Evolutionary conservation across 495 filamentous ascomycete species (phyloP), one percentile per base, ranked within the genome.

Genomic region (Glarea lozoyensis): DNA sequence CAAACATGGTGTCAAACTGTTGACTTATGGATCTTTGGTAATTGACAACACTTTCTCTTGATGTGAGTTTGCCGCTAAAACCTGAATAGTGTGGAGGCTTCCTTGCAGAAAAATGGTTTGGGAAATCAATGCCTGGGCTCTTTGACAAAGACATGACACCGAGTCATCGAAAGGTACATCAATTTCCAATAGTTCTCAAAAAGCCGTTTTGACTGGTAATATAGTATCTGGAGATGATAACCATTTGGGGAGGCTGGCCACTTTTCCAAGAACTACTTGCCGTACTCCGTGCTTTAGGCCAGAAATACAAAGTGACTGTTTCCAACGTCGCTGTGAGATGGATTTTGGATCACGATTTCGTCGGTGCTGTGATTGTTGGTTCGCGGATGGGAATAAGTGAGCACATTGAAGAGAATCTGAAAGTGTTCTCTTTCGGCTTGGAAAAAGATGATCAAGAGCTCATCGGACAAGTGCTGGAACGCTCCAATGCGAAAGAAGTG

Each of bases 141-240:
- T 68, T 68, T 44, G 49, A 52, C 5, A 46, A 57, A 45, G 37
- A 52, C 11, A 59, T 67, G 34, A 68, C 66, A 4, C 65, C 66
- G 12, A 68, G 65, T 19, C 66, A 66, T 34, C 57, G 66, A 38
- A 68, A 69, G n/a, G n/a, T n/a, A n/a, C n/a, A n/a, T n/a, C n/a
- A n/a, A n/a, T n/a, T n/a, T n/a, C n/a, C n/a, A n/a, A n/a, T n/a
- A n/a, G n/a, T n/a, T n/a, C n/a, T n/a, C n/a, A n/a, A n/a, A n/a
- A n/a, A n/a, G n/a, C n/a, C n/a, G n/a, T n/a, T n/a, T n/a, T n/a
- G n/a, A n/a, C n/a, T n/a, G n/a, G n/a, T n/a, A n/a, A n/a, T n/a
- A n/a, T n/a, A n/a, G 58, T 70, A 70, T 36, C 56, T 62, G 46
- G 58, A 62, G 15, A 63, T 64, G 60, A 66, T 66, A 37, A 43